Conservation (phyloP, 2,329 filamentous ascomycete species). For the Epichloe sp. region DNA sequence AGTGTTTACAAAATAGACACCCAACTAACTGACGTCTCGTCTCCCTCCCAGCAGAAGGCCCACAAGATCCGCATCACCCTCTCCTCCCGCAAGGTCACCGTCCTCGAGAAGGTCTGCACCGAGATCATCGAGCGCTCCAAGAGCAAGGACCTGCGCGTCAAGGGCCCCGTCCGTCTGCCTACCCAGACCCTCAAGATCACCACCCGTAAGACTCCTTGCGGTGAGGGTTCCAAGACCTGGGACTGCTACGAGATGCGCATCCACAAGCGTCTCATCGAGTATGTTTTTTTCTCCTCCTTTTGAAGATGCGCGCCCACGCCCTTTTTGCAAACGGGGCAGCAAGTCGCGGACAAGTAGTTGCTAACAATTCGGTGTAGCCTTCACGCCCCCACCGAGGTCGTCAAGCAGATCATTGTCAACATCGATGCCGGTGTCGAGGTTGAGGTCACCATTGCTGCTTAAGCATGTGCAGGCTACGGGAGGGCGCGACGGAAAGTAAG, state of each 20-base stretch:
- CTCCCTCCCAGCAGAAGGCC: constrained; percentile 49
- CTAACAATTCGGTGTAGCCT: constrained; percentile 38
- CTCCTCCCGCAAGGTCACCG: constrained; percentile 84
- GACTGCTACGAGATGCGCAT: constrained; percentile 98
- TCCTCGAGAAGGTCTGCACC: constrained; percentile 95
- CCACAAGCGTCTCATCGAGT: constrained; percentile 97
- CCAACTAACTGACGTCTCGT: constrained; percentile 8
- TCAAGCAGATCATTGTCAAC: constrained; percentile 95
- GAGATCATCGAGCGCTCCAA: constrained; percentile 98
- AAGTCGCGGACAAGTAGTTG: not conserved
- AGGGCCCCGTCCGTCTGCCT: constrained; percentile 94
- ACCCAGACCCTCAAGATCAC: constrained; percentile 96
- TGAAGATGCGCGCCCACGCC: too few relatives aligned
- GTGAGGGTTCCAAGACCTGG: constrained; percentile 99
- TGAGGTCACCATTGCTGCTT: constrained; percentile 83
- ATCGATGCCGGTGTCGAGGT: constrained; percentile 90
- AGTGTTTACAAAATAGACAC: not conserved
- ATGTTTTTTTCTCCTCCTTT: constrained; percentile 22
- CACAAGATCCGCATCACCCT: constrained; percentile 98
- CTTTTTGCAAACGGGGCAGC: not conserved
- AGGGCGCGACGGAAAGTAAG: not conserved
- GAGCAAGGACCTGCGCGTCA: constrained; percentile 95
- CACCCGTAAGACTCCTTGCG: constrained; percentile 97
- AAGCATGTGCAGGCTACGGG: constrained; percentile 21
- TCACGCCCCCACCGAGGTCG: constrained; percentile 92